Conservation (phyloP, 352 stramenopile species). For the Peronospora destructor region DNA sequence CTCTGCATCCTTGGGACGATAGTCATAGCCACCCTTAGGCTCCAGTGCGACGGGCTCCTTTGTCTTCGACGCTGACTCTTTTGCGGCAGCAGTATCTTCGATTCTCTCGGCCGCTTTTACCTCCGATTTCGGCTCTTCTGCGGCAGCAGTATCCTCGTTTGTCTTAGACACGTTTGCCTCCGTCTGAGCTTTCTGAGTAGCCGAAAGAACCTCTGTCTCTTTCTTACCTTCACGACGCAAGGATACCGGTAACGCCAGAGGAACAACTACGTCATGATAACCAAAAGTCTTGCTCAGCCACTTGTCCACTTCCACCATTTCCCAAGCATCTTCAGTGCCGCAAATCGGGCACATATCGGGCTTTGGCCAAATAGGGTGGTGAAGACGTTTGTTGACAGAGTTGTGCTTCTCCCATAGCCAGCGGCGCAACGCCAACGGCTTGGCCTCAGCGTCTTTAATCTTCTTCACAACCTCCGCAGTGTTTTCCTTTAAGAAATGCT, state of each 20-base stretch:
- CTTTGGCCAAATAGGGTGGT: slow-evolving; percentile 74
- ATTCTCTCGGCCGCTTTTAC: background rate
- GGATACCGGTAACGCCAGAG: slow-evolving; percentile 15
- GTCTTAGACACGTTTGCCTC: slow-evolving; percentile 1
- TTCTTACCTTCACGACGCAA: slow-evolving; percentile 20
- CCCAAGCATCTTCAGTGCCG: slow-evolving; percentile 50
- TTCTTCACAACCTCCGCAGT: slow-evolving; percentile 59
- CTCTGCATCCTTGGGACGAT: slow-evolving; percentile 62
- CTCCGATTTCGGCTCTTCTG: slow-evolving; percentile 6
- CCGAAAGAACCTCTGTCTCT: slow-evolving; percentile 8
- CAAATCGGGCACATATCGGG: slow-evolving; percentile 63
- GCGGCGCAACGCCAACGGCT: slow-evolving; percentile 52
- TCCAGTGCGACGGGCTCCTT: slow-evolving; percentile 16
- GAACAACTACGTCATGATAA: slow-evolving; percentile 52
- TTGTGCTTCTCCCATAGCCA: slow-evolving; percentile 87
- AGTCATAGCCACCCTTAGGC: slow-evolving; percentile 31
- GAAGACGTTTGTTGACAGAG: slow-evolving; percentile 69
- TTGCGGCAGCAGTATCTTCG: slow-evolving; percentile 9
- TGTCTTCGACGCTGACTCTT: slow-evolving; percentile 5
- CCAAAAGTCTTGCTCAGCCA: slow-evolving; percentile 60
- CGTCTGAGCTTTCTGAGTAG: slow-evolving; percentile 4
- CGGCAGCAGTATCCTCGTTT: slow-evolving; percentile 5
- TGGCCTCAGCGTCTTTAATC: slow-evolving; percentile 58
- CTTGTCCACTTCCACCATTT: slow-evolving; percentile 66
- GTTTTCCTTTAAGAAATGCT: slow-evolving; percentile 78